phyloP scores from a whole-genome alignment of 805 yeast genomes.

The Starmerella etchellsii region DNA sequence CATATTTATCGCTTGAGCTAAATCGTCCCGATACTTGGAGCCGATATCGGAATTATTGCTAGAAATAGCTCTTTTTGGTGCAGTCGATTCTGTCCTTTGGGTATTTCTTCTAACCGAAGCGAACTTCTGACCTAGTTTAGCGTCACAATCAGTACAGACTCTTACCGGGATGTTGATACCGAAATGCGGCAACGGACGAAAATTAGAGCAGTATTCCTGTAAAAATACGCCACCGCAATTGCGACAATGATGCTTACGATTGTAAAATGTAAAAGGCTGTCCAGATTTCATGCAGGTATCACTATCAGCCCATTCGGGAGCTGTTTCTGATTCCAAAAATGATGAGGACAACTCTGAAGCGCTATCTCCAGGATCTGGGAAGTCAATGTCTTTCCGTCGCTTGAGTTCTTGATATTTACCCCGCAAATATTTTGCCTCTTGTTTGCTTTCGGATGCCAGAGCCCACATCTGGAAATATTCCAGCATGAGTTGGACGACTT shows the following conservation, averaged over 20 bases:
- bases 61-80: conserved; percentile 1
- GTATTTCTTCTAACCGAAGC: conserved; percentile 1
- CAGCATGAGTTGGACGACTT: conserved; percentile 49
- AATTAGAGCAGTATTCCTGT: conserved; percentile 69
- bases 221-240: conserved; percentile 94
- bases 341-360: conserved; percentile 29
- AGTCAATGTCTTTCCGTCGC: conserved; percentile 41
- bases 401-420: conserved; percentile 47
- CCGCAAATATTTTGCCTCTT: conserved; percentile 52
- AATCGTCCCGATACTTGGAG: conserved; percentile 38
- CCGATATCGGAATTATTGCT: conserved; percentile 23
- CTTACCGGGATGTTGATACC: conserved; percentile 85
- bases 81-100: too few relatives aligned
- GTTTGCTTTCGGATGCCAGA: conserved; percentile 52
- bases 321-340: conserved; percentile 76
- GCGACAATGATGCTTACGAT: conserved; percentile 91
- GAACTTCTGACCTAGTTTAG: conserved; percentile 37
- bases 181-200: conserved; percentile 57
- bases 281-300: conserved; percentile 94
- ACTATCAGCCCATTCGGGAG: conserved; percentile 96
- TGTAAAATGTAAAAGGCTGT: conserved; percentile 60
- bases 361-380: conserved; percentile 37
- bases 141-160: conserved; percentile 83
- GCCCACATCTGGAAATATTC: conserved; percentile 68
- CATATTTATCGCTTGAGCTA: conserved; percentile 63